Evolutionary conservation across 139 green algal species (phyloP).

Genomic region (Coelastrella sp.): DNA sequence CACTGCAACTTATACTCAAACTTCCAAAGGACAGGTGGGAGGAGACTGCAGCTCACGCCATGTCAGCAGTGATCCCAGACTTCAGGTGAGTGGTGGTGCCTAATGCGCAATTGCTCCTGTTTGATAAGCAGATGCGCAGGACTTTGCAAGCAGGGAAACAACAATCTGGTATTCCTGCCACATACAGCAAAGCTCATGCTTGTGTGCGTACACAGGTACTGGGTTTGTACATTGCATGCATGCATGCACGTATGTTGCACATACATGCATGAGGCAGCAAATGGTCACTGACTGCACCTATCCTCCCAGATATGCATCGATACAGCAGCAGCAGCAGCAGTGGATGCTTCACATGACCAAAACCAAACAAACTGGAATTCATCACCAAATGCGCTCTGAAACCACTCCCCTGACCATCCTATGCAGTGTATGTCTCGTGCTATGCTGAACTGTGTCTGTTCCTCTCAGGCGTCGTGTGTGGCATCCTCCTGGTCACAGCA

Average conservation of each 20-base stretch:
- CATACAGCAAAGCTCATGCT: no score
- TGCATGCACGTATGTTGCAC: no score
- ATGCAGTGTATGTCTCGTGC: background rate
- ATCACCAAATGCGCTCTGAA: background rate
- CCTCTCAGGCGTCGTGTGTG: slow-evolving; percentile 5
- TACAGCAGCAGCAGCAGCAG: no score
- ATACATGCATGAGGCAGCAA: no score
- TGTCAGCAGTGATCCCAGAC: slow-evolving; percentile 28
- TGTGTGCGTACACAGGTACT: no score
- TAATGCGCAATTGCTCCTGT: background rate
- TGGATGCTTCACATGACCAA: no score
- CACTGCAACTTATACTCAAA: slow-evolving; percentile 43
- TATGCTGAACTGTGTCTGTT: background rate
- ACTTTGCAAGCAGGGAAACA: background rate
- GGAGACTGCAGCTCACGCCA: slow-evolving; percentile 33
- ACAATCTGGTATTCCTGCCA: background rate
- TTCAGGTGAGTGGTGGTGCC: slow-evolving; percentile 7
- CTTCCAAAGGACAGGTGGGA: slow-evolving; percentile 40
- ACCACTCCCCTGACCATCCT: background rate
- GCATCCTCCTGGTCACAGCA: background rate
- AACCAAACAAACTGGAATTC: no score
- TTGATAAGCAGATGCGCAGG: no score
- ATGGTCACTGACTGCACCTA: no score
- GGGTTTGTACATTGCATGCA: no score
- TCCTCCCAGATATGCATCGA: no score